Evolutionary conservation across 805 yeast species (phyloP), one percentile per base, ranked within the genome.

Genomic region (Kodamaea fukazawae): DNA sequence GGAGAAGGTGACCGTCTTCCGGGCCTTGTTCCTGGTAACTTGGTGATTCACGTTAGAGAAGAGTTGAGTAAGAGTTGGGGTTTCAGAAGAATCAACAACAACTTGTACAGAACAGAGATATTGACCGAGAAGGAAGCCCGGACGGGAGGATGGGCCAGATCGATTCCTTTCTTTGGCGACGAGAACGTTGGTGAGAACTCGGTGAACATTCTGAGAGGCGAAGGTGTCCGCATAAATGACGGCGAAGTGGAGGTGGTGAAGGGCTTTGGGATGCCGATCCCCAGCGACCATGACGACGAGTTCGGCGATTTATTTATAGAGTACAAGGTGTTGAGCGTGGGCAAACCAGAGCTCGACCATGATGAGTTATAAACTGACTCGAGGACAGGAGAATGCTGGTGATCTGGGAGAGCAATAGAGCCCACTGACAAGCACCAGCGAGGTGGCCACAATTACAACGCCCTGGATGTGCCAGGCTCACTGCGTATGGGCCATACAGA

Each of bases 1-100:
- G 95, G 91, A 2, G 88, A 88, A 60, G 89, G 91, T 4, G 95
- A 91, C 56, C 84, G 81, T 55, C 73, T 74, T 48, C 97, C 98
- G 2, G 95, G 86, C 40, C 74, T 78, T 71, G 75, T 71, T 4
- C 78, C 96, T 3, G 99, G 99, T 13, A 87, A 91, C 63, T 65
- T 93, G 41, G 58, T 73, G 17, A 70, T 89, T n/a, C 70, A 67
- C 30, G 56, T 87, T 28, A 56, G 54, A 23, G 97, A 91, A 63
- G 67, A 71, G 29, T 55, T 63, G 13, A 58, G 46, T 22, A 74
- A 71, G 12, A 83, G 85, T 55, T 57, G 87, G 75, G 99, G 99
- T 6, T 93, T 81, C 64, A 75, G 96, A 60, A 76, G 99, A 50
- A 74, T 88, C 44, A 86, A 86, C 27, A 58, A 73, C 46, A 70